A percentile compares a stretch with the other conserved stretches of the same genome.
phyloP scores from a whole-genome alignment of 164 flowering plant genomes.

The Aristolochia fimbriata region DNA sequence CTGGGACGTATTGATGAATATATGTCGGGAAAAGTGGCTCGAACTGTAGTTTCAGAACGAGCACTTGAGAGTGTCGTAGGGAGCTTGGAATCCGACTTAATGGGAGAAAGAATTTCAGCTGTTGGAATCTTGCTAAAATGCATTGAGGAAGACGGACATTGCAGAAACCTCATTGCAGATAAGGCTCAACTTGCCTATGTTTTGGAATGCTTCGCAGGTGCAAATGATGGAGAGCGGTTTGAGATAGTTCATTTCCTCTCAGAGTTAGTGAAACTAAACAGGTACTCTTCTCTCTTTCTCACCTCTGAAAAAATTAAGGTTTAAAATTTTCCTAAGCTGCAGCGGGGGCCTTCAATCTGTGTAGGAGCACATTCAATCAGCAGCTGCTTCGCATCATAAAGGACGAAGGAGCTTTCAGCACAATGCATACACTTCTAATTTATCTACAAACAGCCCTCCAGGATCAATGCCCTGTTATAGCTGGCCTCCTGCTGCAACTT shows the following conservation, averaged over 20 bases:
- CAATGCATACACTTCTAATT: conserved; percentile 61
- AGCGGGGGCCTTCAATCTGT: not conserved
- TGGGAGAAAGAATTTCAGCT: conserved; percentile 60
- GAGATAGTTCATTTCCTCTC: conserved; percentile 50
- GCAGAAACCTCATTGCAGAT: conserved; percentile 59
- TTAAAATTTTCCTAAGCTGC: too few relatives aligned
- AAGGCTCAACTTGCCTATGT: conserved; percentile 48
- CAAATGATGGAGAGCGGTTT: conserved; percentile 40
- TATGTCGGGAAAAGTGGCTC: conserved; percentile 17
- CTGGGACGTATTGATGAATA: conserved; percentile 26
- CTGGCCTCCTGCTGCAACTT: conserved; percentile 77
- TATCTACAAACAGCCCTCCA: conserved; percentile 50
- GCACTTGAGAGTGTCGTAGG: conserved; percentile 31
- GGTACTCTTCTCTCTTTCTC: conserved; percentile 21
- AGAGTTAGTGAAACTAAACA: conserved; percentile 55
- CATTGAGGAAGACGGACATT: conserved; percentile 50
- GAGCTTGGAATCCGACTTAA: conserved; percentile 38
- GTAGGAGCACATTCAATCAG: conserved; percentile 62
- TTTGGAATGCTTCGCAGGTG: conserved; percentile 44
- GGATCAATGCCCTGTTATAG: conserved; percentile 52
- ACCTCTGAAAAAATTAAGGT: too few relatives aligned
- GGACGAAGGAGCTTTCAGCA: conserved; percentile 61
- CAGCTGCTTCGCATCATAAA: conserved; percentile 56
- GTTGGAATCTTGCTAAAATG: conserved; percentile 55
- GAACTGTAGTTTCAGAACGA: conserved; percentile 27